Evolutionary conservation across 2,329 filamentous ascomycete species (phyloP).

Genomic region (Dothidotthia symphoricarpi): DNA sequence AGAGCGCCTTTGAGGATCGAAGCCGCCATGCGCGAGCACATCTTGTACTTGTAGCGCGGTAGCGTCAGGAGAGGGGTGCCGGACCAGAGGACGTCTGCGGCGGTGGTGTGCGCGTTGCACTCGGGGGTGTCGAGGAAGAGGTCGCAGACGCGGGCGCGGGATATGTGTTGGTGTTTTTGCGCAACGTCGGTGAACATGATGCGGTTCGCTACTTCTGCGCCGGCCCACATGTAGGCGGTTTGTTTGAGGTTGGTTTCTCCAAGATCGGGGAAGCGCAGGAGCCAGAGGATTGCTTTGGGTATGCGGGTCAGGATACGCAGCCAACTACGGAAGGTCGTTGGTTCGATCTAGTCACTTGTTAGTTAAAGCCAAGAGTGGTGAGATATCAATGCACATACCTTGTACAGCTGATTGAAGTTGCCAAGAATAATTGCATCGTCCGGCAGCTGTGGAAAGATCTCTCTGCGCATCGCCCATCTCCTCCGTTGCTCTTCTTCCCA

Average conservation of each 20-base stretch:
- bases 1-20: constrained; percentile 89
- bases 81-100: constrained; percentile 93
- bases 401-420: constrained; percentile 99
- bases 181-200: constrained; percentile 96
- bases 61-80: constrained; percentile 89
- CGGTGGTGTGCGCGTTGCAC: constrained; percentile 97
- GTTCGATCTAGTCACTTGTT: constrained; percentile 70
- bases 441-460: constrained; percentile 78
- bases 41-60: constrained; percentile 92
- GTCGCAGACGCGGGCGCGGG: constrained; percentile 86
- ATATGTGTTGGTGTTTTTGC: constrained; percentile 90
- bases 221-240: constrained; percentile 81
- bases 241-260: constrained; percentile 81
- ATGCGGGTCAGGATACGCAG: constrained; percentile 81
- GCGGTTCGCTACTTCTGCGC: constrained; percentile 76
- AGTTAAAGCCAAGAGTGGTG: constrained; percentile 1
- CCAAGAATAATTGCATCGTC: constrained; percentile 88
- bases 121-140: constrained; percentile 96
- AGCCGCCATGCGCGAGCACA: constrained; percentile 97
- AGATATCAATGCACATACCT: constrained; percentile 59
- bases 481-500: constrained; percentile 82
- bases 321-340: constrained; percentile 94
- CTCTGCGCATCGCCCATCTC: constrained; percentile 89
- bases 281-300: constrained; percentile 88
- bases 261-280: constrained; percentile 92